Base-by-base conservation (phyloP, 164 flowering plant species). In the Echeveria elegans region DNA sequence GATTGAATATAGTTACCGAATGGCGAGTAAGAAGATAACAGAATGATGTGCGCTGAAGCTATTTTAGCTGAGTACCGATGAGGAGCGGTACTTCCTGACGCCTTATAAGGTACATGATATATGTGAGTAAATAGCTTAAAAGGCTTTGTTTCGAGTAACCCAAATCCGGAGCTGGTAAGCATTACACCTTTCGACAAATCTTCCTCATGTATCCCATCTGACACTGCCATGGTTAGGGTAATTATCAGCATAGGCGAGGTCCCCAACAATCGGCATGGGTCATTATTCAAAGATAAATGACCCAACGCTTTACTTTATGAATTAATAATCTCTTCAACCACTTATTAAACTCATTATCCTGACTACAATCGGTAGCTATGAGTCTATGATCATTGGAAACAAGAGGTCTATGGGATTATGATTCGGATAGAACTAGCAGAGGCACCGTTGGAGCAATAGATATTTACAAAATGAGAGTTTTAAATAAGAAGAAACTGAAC, bases 201-300 rank as follows among this genome's bases (percentile, higher is more conserved):
- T 63, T 37, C 65, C 65, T 41, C 65, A 63, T 63, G 65, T 63
- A 63, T 63, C 65, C 65, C 65, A 63, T 63, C 65, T 63, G 38
- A 32, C 41, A 31, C 34, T 63, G 41, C 34, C 65, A 32, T 63
- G 65, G 23, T 63, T 32, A 26, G 65, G 65, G 7, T 63, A 18
- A 21, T 32, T 34, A 63, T 63, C 65, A 10, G 65, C 65, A 29
- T 63, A 63, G 14, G 38, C 32, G 65, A 63, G 65, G 38, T 63
- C 65, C 41, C 65, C 65, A 16, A 63, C 2, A 23, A 16, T 15
- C 65, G 34, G 11, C 65, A 63, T 16, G 26, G 65, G n/a, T n/a
- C n/a, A n/a, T n/a, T n/a, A n/a, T n/a, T n/a, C n/a, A n/a, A n/a
- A n/a, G n/a, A n/a, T n/a, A n/a, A n/a, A n/a, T n/a, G n/a, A n/a